A percentile compares a stretch with the other conserved stretches of the same genome.
phyloP scores from a whole-genome alignment of 2,329 filamentous ascomycete genomes.

The Fusarium kyushuense region DNA sequence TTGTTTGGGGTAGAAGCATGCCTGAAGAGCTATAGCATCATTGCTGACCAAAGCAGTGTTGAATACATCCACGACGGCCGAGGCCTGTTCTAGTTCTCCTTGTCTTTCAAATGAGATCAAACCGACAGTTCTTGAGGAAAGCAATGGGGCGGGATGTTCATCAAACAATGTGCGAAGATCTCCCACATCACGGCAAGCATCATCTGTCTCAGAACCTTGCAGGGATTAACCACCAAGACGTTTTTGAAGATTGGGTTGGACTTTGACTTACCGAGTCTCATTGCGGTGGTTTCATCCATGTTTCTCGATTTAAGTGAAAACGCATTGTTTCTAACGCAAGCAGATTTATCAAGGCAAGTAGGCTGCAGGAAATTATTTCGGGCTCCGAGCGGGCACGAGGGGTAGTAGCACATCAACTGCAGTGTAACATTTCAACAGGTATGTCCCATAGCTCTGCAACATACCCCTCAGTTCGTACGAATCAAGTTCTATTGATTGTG shows the following conservation, averaged over 20 bases:
- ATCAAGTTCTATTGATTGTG: no score
- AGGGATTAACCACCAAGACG: fast-evolving
- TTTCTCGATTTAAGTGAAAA: background rate
- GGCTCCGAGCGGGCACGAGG: no score
- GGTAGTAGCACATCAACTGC: no score
- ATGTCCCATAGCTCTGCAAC: no score
- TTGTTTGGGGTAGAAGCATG: conserved; percentile 23
- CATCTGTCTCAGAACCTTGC: fast-evolving
- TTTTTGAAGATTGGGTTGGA: fast-evolving
- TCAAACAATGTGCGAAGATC: conserved; percentile 6
- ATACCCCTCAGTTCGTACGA: no score
- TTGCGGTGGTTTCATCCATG: background rate
- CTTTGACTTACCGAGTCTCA: fast-evolving
- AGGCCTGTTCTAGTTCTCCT: background rate
- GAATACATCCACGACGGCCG: background rate
- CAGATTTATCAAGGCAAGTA: no score
- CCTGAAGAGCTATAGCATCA: background rate
- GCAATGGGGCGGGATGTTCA: conserved; percentile 6
- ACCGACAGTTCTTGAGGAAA: background rate
- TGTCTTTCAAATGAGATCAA: background rate
- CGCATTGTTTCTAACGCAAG: no score
- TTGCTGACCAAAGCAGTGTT: conserved; percentile 2
- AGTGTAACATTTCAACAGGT: no score
- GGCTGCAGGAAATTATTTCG: no score
- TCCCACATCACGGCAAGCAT: fast-evolving